Evolutionary conservation across 2,329 filamentous ascomycete species (phyloP), one percentile per base, ranked within the genome.

Genomic region (Phaeophleospora eucalypticola): DNA sequence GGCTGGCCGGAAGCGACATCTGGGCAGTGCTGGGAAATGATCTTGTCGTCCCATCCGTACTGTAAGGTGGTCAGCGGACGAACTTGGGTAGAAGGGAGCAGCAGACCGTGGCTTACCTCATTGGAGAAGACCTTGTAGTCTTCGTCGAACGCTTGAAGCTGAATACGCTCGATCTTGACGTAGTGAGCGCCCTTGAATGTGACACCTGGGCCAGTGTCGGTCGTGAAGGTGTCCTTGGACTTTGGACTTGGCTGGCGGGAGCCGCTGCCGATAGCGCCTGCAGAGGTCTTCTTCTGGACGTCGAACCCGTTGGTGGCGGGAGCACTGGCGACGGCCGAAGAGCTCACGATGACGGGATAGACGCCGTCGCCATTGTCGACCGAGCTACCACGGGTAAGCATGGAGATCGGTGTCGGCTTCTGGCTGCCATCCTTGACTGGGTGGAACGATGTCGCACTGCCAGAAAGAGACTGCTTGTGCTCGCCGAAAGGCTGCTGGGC

Each of bases 111-210:
- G 53, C 52, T 52, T 43, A 62, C 59, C 24, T 57, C 43, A 12
- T 44, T 21, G 36, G 34, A 27, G 10, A 58, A 36, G 17, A 12
- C 19, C 15, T 46, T 19, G 20, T 48, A 15, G 36, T 29, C 35
- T 1, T 41, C 14, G 9, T 44, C 24, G 16, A 34, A 49, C 10
- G 41, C 43, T 17, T 35, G 21, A 1, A n/a, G 16, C 12, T 20
- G n/a, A 41, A 54, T 41, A 6, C 17, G 16, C 3, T 17, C 33
- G 35, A 61, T 41, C 45, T 51, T 51, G 35, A 60, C 12, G 49
- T 56, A 62, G 45, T 59, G 61, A 24, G 51, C 51, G 32, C 54
- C 57, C 9, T 29, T 33, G 41, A 54, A 53, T 17, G 16, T 4
- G 4, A 43, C 33, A 6, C 42, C 21, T 10, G 43, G n/a, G 43